Evolutionary conservation across 441 rosid species (phyloP), one percentile per base, ranked within the genome.

Genomic region (Pelargonium australe): DNA sequence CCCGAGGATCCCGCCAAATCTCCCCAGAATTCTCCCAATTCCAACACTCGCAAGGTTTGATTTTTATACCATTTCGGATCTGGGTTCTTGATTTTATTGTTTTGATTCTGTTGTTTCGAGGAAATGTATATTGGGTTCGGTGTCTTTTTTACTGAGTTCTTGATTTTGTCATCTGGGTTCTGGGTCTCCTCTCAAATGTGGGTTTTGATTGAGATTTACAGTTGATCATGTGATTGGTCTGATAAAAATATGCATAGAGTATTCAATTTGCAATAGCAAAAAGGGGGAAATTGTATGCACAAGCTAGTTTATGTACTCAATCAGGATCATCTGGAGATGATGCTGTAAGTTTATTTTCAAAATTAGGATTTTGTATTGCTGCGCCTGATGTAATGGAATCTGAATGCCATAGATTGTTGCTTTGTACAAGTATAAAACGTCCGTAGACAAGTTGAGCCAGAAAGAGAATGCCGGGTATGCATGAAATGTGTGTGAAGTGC

Each of bases 1-100:
- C 86, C 85, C 65, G 87, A 87, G 55, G 92, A 87, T 78, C 88
- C 85, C 5, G 85, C 73, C 78, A 87, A 87, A 72, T 77, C 86
- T 55, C 81, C 87, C 8, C 86, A 83, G 58, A 43, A 75, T 70
- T 77, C 88, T 40, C 77, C 92, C 31, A 78, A 72, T 79, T 84
- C 90, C 66, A 84, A 87, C 74, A 77, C 89, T 76, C 89, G 88
- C 72, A 80, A 87, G 89, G 89, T 85, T 62, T 63, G 40, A 40
- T 16, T 17, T 71, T 64, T n/a, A 19, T 3, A 31, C 31, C 67
- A 10, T 7, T 17, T 57, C 31, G 43, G 63, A 70, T 65, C 68
- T 1, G 4, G 40, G 8, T 31, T 65, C 37, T 44, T 57, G 63
- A 57, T 17, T 16, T 40, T 28, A 34, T 34, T 34, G 40, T 34